Evolutionary conservation across 2,329 filamentous ascomycete species (phyloP), one percentile per base, ranked within the genome.

Genomic region (Pestalotiopsis sp.): DNA sequence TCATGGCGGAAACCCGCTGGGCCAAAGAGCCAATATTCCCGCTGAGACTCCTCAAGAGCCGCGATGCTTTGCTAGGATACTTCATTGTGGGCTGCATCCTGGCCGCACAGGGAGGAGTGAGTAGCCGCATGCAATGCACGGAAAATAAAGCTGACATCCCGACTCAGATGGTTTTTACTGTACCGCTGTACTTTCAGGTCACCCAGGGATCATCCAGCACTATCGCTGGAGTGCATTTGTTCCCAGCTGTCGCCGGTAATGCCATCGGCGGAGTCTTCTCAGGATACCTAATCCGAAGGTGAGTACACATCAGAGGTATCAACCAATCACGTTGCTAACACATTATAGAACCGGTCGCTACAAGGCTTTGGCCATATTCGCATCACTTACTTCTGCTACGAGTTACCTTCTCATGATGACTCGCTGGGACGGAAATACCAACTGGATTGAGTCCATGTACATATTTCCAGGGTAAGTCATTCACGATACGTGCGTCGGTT

Each of bases 361-460:
- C 76, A 91, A 90, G 69, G 71, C 76, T 0, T 80, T 90, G 0
- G 80, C 88, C 0, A 80, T 88, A 0, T 62, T 87, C 0, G 85
- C 87, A 0, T 84, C 86, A 0, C 64, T 87, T 0, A 78, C 84
- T 1, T 85, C 88, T 0, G 82, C 84, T 0, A 67, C 84, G 0
- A 81, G 84, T 4, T 91, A 91, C 69, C 61, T 80, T 0, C 77
- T 90, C 0, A 82, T 91, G 3, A 76, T 87, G 6, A 73, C 88
- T 1, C 80, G 84, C 23, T 92, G 90, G 91, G 82, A 86, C 13
- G 90, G 89, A 0, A 71, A 88, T 41, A 91, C 88, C 0, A 84
- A 82, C 11, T 82, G 84, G 71, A 78, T 79, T 69, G 87, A 90
- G 71, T 87, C 87, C 0, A 74, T 91, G 0, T 60, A 60, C 23